Evolutionary conservation across 73 alveolate species (phyloP), one percentile per base, ranked within the genome.

Genomic region (Tetrahymena borealis): DNA sequence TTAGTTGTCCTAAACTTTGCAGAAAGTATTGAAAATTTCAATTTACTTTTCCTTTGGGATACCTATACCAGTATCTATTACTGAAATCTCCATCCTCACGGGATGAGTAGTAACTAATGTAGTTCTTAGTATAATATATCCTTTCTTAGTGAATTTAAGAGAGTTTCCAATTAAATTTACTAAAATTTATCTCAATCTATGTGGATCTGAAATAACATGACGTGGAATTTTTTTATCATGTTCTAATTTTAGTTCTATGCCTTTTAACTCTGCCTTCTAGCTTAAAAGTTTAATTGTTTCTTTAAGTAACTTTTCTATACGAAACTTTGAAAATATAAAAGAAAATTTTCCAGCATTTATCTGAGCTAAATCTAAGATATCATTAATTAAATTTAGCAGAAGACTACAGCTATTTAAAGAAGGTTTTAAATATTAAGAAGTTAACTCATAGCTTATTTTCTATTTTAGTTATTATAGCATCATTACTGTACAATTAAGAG

Each of bases 311-410:
- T 60, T 60, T 13, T 18, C n/a, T 9, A 60, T 24, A 60, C 85
- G 85, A 60, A 60, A 60, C 31, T 60, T 60, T n/a, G n/a, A n/a
- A 60, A 60, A 60, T 15, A 60, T 60, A 60, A 60, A 60, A 15
- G 85, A 24, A 60, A 60, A 60, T 15, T 60, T 60, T 13, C 85
- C 85, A 6, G 85, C 85, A 60, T 91, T 91, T 36, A 91, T 78
- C 32, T 91, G 31, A 38, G 95, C 95, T 38, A 78, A 78, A 78
- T 91, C 95, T 24, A 91, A 91, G 15, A 92, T 79, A 38, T 92
- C 95, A 35, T 92, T 92, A 10, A 92, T 92, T 38, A 79, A 60
- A 79, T 39, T 39, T 11, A 92, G 60, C 2, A 92, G 78, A 20
- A 90, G 37, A 33, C 41, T 90, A 32, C 91, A 79, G 38, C 93